Conservation (phyloP, 768 basidiomycete genomes). For the Chiua virens region DNA sequence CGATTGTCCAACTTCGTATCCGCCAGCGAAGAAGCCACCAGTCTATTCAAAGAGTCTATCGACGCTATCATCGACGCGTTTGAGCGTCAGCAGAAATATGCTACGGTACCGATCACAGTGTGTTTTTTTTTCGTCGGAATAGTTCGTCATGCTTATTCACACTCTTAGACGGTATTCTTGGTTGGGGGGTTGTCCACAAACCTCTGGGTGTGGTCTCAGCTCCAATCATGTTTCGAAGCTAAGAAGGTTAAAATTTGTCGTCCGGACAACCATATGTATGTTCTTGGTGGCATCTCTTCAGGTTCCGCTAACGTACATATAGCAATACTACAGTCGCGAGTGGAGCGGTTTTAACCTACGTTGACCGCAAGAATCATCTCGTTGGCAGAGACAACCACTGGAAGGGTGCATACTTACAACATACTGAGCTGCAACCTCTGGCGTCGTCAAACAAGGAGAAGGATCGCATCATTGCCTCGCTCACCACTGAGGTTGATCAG, state of each 20-base stretch:
- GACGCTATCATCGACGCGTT: constrained; percentile 11
- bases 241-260: constrained; percentile 1
- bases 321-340: constrained; percentile 14
- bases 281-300: not conserved
- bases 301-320: not conserved
- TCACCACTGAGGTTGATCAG: too few relatives aligned
- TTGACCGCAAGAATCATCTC: constrained; percentile 1
- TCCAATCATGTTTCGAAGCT: constrained; percentile 10
- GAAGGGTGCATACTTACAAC: not conserved
- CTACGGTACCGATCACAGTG: not conserved
- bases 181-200: constrained; percentile 11
- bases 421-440: not conserved
- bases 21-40: constrained; percentile 6
- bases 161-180: constrained; percentile 10
- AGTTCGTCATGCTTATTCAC: not conserved
- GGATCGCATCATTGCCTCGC: too few relatives aligned
- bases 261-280: constrained; percentile 15
- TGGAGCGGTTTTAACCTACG: constrained; percentile 3
- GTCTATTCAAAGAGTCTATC: constrained; percentile 7
- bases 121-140: not conserved
- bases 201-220: constrained; percentile 5
- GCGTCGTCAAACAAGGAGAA: not conserved
- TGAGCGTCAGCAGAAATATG: constrained; percentile 7
- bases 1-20: not conserved
- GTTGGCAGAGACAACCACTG: not conserved